Percentiles rank a stretch among this genome's conserved stretches.
Conservation (phyloP, 2,329 filamentous ascomycete species). For the Scedosporium boydii region DNA sequence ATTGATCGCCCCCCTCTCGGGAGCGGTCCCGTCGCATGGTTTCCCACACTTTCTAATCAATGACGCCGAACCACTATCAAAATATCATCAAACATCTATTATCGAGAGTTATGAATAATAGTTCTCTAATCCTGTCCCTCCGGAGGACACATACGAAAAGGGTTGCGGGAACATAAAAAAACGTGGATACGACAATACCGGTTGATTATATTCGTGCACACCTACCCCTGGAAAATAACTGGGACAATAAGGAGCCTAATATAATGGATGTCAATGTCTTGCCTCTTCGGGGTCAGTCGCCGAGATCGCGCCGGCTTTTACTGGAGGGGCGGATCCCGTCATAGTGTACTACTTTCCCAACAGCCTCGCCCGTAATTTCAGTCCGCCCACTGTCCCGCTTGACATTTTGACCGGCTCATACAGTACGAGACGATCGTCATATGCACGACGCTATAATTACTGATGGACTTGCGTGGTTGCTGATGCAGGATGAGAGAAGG, state of each 20-base stretch:
- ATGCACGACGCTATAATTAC: not conserved
- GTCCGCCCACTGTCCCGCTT: not conserved
- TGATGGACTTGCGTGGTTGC: not conserved
- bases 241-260: not conserved
- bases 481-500: not conserved
- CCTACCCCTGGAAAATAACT: not conserved
- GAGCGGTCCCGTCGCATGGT: too few species aligned
- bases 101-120: too few species aligned
- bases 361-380: not conserved
- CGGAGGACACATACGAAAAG: too few species aligned
- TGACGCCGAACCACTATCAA: too few species aligned
- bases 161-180: not conserved
- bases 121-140: too few species aligned
- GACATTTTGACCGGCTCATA: not conserved
- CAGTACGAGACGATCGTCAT: not conserved
- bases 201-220: not conserved
- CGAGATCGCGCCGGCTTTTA: not conserved
- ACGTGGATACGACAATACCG: not conserved
- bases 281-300: not conserved
- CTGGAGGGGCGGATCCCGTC: not conserved
- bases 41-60: too few species aligned
- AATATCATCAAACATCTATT: too few species aligned
- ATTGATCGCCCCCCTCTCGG: not conserved
- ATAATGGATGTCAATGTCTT: not conserved
- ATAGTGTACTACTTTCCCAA: not conserved